Evolutionary conservation across 2,329 filamentous ascomycete genomes (phyloP).

Genomic region (Harringtonia lauricola): DNA sequence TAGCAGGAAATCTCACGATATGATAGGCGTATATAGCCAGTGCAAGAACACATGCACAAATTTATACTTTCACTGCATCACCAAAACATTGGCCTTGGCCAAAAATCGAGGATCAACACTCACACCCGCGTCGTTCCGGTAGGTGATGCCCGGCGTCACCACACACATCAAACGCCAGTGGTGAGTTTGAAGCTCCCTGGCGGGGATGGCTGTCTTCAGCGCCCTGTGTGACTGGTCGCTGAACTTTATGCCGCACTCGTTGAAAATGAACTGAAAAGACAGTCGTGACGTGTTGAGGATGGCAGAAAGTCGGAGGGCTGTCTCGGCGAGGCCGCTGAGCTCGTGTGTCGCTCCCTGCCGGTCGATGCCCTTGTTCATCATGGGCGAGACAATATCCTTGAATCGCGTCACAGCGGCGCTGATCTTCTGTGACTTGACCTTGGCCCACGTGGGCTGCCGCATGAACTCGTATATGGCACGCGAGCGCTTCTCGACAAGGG

Average conservation of each 20-base stretch:
- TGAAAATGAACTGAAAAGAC: constrained; percentile 28
- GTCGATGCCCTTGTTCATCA: constrained; percentile 26
- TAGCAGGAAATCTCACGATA: no score
- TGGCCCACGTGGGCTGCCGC: constrained; percentile 16
- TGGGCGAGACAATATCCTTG: constrained; percentile 27
- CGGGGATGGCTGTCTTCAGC: constrained; percentile 29
- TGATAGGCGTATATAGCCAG: no score
- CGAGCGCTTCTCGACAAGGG: constrained; percentile 24
- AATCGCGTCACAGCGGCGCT: constrained; percentile 14
- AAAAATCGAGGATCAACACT: constrained; percentile 33
- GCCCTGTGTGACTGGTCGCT: constrained; percentile 33
- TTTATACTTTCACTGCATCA: constrained; percentile 23
- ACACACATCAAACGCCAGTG: constrained; percentile 43
- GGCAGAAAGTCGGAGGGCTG: constrained; percentile 33
- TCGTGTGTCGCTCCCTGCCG: constrained; percentile 28
- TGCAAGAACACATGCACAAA: neutral
- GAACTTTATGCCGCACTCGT: constrained; percentile 38
- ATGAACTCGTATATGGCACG: constrained; percentile 21
- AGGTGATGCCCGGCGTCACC: constrained; percentile 42
- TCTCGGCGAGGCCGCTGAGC: constrained; percentile 27
- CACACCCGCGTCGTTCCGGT: constrained; percentile 37
- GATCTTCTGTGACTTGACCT: constrained; percentile 15
- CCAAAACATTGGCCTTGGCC: constrained; percentile 34
- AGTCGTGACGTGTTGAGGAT: constrained; percentile 30
- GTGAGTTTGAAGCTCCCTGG: constrained; percentile 33